Percentiles rank a stretch among this genome's conserved stretches.
phyloP scores from a whole-genome alignment of 345 rosid genomes.

The Hibiscus mutabilis region DNA sequence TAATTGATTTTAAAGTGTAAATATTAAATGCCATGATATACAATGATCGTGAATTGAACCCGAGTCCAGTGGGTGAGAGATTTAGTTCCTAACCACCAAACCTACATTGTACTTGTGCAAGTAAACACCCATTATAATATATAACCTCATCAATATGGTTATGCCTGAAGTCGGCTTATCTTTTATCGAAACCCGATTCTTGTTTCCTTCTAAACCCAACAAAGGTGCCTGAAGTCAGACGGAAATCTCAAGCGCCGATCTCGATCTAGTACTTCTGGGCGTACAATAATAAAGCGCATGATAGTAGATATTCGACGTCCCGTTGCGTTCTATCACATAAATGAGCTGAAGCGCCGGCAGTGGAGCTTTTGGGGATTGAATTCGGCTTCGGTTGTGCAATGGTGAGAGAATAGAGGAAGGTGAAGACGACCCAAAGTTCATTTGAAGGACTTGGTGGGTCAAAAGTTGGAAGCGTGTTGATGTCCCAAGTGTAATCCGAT shows the following conservation, averaged over 20 bases:
- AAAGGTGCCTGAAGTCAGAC: constrained; percentile 47
- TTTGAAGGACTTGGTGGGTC: constrained; percentile 21
- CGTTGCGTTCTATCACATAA: constrained; percentile 74
- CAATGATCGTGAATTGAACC: no score
- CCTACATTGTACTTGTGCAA: no score
- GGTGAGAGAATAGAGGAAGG: constrained; percentile 37
- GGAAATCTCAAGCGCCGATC: constrained; percentile 8
- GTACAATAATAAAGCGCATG: constrained; percentile 30
- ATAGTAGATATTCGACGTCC: constrained; percentile 51
- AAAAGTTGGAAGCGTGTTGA: constrained; percentile 45
- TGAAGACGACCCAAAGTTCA: constrained; percentile 39
- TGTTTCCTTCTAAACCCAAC: constrained; percentile 23
- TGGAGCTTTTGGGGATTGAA: constrained; percentile 16
- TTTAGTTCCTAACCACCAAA: no score
- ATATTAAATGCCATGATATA: no score
- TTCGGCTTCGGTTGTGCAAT: constrained; percentile 19
- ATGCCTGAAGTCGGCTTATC: no score
- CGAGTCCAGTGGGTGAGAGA: no score
- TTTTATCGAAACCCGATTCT: constrained; percentile 57
- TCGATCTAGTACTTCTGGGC: neutral
- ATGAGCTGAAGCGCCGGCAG: constrained; percentile 40
- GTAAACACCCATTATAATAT: no score
- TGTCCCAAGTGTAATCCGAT: constrained; percentile 59
- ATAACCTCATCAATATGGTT: no score
- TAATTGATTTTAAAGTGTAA: no score